Evolutionary conservation across 225 moss, liverwort and hornwort species (phyloP).

Genomic region (Straminergon stramineum): DNA sequence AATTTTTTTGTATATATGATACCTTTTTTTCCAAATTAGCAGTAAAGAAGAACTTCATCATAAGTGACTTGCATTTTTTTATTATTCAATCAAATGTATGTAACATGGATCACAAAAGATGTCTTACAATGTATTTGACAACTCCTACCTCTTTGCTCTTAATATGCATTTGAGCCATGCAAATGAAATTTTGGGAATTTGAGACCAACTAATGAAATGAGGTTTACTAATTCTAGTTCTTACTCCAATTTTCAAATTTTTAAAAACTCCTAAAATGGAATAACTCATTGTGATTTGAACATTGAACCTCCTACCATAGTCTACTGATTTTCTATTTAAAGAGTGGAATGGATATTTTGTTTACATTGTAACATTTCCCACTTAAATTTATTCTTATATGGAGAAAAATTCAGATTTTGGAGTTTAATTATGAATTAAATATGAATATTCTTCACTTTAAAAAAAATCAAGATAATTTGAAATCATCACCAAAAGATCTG

Average conservation of each 20-base stretch:
- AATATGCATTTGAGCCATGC: neutral
- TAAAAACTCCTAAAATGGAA: too few relatives aligned
- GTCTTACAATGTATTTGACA: neutral
- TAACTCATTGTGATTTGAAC: too few relatives aligned
- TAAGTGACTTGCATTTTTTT: neutral
- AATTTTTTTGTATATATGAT: neutral
- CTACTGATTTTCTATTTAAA: too few relatives aligned
- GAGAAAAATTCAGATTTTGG: too few relatives aligned
- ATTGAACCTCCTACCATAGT: accelerated
- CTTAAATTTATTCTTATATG: too few relatives aligned
- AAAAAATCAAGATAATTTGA: too few relatives aligned
- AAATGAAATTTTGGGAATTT: neutral
- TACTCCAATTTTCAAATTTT: neutral
- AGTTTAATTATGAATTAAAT: too few relatives aligned
- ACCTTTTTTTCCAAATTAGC: neutral
- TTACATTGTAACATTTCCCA: too few relatives aligned
- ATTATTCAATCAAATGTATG: neutral
- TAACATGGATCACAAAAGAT: neutral
- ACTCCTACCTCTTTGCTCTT: neutral
- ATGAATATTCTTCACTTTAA: too few relatives aligned
- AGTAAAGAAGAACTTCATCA: accelerated
- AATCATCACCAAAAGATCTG: too few relatives aligned
- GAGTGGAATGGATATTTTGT: too few relatives aligned
- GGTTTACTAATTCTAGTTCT: too few relatives aligned
- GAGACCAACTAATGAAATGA: neutral